Percentiles rank a stretch among this genome's conserved stretches.
Evolutionary conservation across 1,284 basidiomycete species (phyloP).

Genomic region (Rhodotorula glutinis): DNA sequence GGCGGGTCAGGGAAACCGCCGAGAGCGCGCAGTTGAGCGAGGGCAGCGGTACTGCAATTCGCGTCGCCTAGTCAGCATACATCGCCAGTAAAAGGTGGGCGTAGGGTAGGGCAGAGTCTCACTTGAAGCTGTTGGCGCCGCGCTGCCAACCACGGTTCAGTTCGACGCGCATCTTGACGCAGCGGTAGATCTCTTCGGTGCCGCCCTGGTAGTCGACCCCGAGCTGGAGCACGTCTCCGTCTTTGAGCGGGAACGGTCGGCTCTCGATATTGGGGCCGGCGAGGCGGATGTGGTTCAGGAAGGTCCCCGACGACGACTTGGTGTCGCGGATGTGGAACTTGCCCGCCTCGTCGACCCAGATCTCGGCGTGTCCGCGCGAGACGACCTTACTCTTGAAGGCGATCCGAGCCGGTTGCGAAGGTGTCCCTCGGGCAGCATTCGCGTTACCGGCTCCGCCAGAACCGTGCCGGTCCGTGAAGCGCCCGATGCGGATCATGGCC

Average conservation of each 20-base stretch:
- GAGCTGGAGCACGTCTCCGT: conserved; percentile 91
- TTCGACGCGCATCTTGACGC: conserved; percentile 94
- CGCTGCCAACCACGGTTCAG: conserved; percentile 77
- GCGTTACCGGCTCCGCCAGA: conserved; percentile 14
- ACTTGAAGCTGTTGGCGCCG: conserved; percentile 92
- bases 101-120: conserved; percentile 53
- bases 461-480: conserved; percentile 49
- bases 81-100: too few species aligned
- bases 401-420: conserved; percentile 65
- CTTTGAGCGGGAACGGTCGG: conserved; percentile 74
- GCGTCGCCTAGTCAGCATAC: not conserved
- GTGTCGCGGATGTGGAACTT: conserved; percentile 87
- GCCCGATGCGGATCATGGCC: conserved; percentile 52
- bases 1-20: conserved; percentile 49
- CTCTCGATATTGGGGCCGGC: conserved; percentile 79
- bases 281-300: conserved; percentile 90
- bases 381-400: conserved; percentile 98
- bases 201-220: conserved; percentile 99
- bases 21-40: conserved; percentile 74
- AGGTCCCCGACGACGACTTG: conserved; percentile 85
- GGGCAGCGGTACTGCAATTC: conserved; percentile 66
- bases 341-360: conserved; percentile 64
- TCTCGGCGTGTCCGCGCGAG: conserved; percentile 87
- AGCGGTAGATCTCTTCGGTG: conserved; percentile 94
- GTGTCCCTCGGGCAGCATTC: conserved; percentile 55